phyloP scores from a whole-genome alignment of 2,329 filamentous ascomycete species.

The Penicillium sp. region DNA sequence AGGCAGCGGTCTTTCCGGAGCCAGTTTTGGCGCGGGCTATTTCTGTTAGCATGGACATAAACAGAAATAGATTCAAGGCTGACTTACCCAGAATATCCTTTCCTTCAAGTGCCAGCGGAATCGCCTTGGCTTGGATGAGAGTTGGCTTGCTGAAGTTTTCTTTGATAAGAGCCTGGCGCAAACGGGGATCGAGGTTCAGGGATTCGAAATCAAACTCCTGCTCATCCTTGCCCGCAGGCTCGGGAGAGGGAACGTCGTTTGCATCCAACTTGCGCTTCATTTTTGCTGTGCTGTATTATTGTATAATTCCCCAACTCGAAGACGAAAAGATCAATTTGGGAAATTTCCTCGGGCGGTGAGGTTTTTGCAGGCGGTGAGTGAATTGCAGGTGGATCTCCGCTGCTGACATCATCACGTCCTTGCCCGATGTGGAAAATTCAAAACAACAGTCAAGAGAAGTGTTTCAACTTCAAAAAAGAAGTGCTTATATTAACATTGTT shows the following conservation, averaged over 20 bases:
- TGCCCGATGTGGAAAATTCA: conserved; percentile 10
- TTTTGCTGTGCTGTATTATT: conserved; percentile 28
- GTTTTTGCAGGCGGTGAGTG: conserved; percentile 36
- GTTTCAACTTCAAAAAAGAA: neutral
- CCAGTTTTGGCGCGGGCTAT: conserved; percentile 88
- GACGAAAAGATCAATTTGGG: conserved; percentile 28
- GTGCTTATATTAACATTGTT: neutral
- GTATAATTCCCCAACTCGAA: conserved; percentile 17
- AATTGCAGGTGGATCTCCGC: neutral
- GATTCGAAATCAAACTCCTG: conserved; percentile 69
- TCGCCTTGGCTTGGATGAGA: conserved; percentile 83
- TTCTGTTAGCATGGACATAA: conserved; percentile 28
- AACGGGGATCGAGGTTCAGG: conserved; percentile 80
- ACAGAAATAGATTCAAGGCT: too few species aligned
- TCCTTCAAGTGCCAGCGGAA: conserved; percentile 84
- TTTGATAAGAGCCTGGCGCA: conserved; percentile 83
- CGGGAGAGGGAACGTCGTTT: conserved; percentile 53
- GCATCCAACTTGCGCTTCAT: conserved; percentile 60
- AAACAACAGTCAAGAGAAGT: neutral
- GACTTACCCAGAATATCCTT: conserved; percentile 75
- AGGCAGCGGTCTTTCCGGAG: conserved; percentile 97
- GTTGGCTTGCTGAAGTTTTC: conserved; percentile 87
- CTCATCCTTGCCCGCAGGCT: conserved; percentile 36
- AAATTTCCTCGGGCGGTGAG: conserved; percentile 47
- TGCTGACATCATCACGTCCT: conserved; percentile 15